These are phyloP conservation scores for Boletus speciosus DNA, from an alignment of 768 basidiomycete species.

Conservation along the genomic window DNA sequence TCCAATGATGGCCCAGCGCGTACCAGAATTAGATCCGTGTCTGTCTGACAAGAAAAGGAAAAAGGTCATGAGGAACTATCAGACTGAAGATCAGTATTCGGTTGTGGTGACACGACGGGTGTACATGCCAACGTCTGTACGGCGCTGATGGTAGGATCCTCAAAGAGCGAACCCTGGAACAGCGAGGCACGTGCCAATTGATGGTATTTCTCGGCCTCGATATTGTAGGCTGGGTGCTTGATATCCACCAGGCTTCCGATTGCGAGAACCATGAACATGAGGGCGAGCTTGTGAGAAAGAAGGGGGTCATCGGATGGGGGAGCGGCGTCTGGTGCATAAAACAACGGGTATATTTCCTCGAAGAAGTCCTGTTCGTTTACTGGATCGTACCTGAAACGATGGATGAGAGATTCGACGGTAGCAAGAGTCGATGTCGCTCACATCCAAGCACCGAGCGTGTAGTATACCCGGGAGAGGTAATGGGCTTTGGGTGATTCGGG, in stretches of 20 bases:
- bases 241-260: slow-evolving; percentile 64
- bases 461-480: slow-evolving; percentile 60
- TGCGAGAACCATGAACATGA: slow-evolving; percentile 64
- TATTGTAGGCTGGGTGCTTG: slow-evolving; percentile 50
- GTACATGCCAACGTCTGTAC: slow-evolving; percentile 61
- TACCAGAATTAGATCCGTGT: slow-evolving; percentile 61
- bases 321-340: slow-evolving; percentile 47
- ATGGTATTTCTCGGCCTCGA: slow-evolving; percentile 70
- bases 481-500: slow-evolving; percentile 58
- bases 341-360: slow-evolving; percentile 53
- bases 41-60: slow-evolving; percentile 68
- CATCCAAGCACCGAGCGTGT: slow-evolving; percentile 69
- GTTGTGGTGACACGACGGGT: slow-evolving; percentile 15
- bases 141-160: slow-evolving; percentile 63
- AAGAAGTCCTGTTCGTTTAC: slow-evolving; percentile 59
- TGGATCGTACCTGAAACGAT: slow-evolving; percentile 56
- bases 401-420: slow-evolving; percentile 7
- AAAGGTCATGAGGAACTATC: slow-evolving; percentile 65
- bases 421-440: slow-evolving; percentile 32
- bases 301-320: slow-evolving; percentile 50
- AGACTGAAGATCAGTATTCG: slow-evolving; percentile 25
- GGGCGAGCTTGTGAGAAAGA: slow-evolving; percentile 56
- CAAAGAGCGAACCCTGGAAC: slow-evolving; percentile 61
- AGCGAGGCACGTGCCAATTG: slow-evolving; percentile 63
- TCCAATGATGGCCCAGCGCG: slow-evolving; percentile 67